These are phyloP conservation scores for Scheffersomyces amazonensis DNA, from an alignment of 805 yeast genomes.

Conservation along the genomic window DNA sequence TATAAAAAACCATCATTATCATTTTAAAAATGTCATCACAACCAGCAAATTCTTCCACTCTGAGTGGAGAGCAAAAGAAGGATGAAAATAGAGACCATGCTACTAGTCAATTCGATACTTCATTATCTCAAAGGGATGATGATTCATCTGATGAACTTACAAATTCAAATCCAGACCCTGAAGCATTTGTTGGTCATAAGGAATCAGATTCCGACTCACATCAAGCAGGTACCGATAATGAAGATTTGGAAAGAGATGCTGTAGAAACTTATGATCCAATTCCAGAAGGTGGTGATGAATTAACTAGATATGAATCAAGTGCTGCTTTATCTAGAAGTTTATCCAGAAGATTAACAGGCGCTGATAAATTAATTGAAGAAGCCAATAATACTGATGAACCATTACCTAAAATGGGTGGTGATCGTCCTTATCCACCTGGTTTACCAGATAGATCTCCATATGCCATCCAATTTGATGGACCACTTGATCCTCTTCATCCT, in stretches of 20 bases:
- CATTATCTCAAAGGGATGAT: not conserved
- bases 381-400: constrained; percentile 25
- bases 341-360: constrained; percentile 23
- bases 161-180: not conserved
- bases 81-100: no score
- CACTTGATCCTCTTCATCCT: constrained; percentile 76
- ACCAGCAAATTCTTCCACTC: no score
- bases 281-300: constrained; percentile 17
- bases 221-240: not conserved
- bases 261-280: constrained; percentile 3
- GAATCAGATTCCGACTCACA: not conserved
- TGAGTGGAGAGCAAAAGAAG: no score
- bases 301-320: constrained; percentile 20
- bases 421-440: constrained; percentile 58
- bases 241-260: not conserved
- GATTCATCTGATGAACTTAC: not conserved
- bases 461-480: constrained; percentile 73
- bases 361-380: constrained; percentile 22
- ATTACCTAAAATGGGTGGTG: constrained; percentile 60
- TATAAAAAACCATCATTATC: no score
- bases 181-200: not conserved
- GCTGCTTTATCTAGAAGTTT: constrained; percentile 17
- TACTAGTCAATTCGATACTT: no score
- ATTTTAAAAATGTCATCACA: no score
- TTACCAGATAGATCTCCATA: constrained; percentile 55